Percentiles rank a stretch among this genome's conserved stretches.
Conservation (phyloP, 345 rosid species). For the Ailanthus altissimus region DNA sequence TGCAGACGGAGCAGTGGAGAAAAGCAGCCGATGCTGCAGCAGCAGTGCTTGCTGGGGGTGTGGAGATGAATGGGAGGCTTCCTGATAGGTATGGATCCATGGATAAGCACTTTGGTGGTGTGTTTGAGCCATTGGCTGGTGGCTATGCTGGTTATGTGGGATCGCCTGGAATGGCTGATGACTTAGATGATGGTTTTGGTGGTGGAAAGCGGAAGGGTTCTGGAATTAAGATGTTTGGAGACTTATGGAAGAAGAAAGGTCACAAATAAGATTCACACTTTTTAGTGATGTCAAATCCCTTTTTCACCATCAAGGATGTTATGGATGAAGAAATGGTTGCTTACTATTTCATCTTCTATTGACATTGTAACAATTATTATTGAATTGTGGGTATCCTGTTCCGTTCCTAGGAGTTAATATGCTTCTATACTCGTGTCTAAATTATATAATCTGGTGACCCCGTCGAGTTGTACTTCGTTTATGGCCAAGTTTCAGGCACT, state of each 20-base stretch:
- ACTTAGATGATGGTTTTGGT: slow-evolving; percentile 61
- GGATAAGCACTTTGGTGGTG: slow-evolving; percentile 66
- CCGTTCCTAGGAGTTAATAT: too few species aligned
- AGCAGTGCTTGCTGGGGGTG: slow-evolving; percentile 70
- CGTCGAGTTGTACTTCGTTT: neutral
- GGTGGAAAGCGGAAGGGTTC: slow-evolving; percentile 74
- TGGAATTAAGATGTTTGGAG: slow-evolving; percentile 82
- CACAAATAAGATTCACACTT: slow-evolving; percentile 47
- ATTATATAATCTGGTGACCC: slow-evolving; percentile 15
- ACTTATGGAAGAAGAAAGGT: slow-evolving; percentile 80
- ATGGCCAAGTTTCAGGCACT: neutral
- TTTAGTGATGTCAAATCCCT: neutral
- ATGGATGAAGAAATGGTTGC: slow-evolving; percentile 38
- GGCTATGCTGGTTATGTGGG: slow-evolving; percentile 56
- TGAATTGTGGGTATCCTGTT: neutral
- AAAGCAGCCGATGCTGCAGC: slow-evolving; percentile 98
- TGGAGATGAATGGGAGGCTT: slow-evolving; percentile 60
- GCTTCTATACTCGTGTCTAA: neutral
- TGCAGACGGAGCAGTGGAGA: slow-evolving; percentile 95
- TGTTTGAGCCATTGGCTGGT: slow-evolving; percentile 46
- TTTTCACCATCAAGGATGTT: neutral
- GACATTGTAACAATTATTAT: slow-evolving; percentile 13
- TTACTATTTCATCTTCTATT: slow-evolving; percentile 33
- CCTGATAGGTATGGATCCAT: slow-evolving; percentile 66
- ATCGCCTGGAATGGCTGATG: slow-evolving; percentile 60